A percentile compares a stretch with the other conserved stretches of the same genome.
phyloP scores from a whole-genome alignment of 805 yeast genomes.

The Sugiyamaella qingdaonensis region DNA sequence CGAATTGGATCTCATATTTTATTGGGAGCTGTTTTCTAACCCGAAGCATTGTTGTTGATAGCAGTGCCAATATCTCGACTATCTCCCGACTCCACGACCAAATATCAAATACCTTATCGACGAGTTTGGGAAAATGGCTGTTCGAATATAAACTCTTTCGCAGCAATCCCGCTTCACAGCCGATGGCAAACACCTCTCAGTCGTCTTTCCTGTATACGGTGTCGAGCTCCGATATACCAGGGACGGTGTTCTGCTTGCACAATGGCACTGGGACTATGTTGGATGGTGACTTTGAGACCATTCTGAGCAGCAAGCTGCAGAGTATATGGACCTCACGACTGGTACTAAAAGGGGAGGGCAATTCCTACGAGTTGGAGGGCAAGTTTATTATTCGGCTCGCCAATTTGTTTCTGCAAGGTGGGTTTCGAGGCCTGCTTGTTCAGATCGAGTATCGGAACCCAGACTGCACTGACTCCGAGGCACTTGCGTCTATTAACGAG shows the following conservation, averaged over 20 bases:
- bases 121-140: constrained; percentile 59
- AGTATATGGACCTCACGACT: constrained; percentile 70
- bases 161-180: constrained; percentile 50
- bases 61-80: constrained; percentile 33
- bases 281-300: constrained; percentile 53
- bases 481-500: constrained; percentile 16
- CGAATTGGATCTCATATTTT: neutral
- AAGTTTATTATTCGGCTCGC: constrained; percentile 56
- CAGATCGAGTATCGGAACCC: constrained; percentile 45
- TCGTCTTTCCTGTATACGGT: constrained; percentile 29
- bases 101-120: constrained; percentile 63
- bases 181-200: constrained; percentile 2
- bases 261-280: constrained; percentile 39
- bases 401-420: constrained; percentile 70
- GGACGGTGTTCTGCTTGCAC: constrained; percentile 30
- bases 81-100: constrained; percentile 68
- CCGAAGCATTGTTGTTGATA: constrained; percentile 15
- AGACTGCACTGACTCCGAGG: constrained; percentile 19
- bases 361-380: constrained; percentile 53
- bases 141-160: constrained; percentile 65
- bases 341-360: constrained; percentile 69
- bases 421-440: constrained; percentile 63
- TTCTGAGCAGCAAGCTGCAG: constrained; percentile 55
- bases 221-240: constrained; percentile 27
- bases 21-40: neutral